Conservation (phyloP, 345 rosid species). For the Hypericum androsaemum region DNA sequence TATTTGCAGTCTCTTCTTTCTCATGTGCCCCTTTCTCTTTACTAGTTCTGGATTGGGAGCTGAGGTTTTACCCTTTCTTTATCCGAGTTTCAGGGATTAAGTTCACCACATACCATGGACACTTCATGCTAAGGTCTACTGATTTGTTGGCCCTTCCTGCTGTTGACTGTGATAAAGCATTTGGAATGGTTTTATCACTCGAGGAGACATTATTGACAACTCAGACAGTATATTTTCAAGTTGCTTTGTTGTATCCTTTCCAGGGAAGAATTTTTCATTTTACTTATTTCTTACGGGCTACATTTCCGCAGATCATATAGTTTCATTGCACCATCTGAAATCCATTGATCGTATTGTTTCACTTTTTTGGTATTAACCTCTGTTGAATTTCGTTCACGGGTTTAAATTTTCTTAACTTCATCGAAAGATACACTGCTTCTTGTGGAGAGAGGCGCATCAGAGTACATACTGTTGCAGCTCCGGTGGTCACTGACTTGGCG, state of each 20-base stretch:
- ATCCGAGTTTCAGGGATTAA: slow-evolving; percentile 53
- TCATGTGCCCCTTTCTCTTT: neutral
- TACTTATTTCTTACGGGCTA: no score
- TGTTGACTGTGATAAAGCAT: slow-evolving; percentile 98
- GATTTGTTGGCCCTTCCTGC: slow-evolving; percentile 95
- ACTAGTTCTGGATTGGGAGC: neutral
- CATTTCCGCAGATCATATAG: no score
- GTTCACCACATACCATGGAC: slow-evolving; percentile 90
- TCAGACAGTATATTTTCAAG: slow-evolving; percentile 94
- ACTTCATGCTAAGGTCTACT: slow-evolving; percentile 95
- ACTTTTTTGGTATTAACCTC: no score
- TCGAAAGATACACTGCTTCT: slow-evolving; percentile 87
- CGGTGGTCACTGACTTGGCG: slow-evolving; percentile 83
- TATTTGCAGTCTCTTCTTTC: neutral
- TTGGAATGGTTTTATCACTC: slow-evolving; percentile 82
- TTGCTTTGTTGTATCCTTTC: slow-evolving; percentile 95
- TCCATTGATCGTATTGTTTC: no score
- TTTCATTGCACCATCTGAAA: no score
- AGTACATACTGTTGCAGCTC: slow-evolving; percentile 88
- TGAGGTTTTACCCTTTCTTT: slow-evolving; percentile 13
- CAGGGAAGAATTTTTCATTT: neutral
- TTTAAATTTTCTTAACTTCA: slow-evolving; percentile 34
- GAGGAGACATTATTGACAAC: slow-evolving; percentile 92
- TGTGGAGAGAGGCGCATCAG: slow-evolving; percentile 99
- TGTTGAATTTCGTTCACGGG: neutral